Base-by-base conservation (phyloP, 768 basidiomycete species). In the Boletales sp. region DNA sequence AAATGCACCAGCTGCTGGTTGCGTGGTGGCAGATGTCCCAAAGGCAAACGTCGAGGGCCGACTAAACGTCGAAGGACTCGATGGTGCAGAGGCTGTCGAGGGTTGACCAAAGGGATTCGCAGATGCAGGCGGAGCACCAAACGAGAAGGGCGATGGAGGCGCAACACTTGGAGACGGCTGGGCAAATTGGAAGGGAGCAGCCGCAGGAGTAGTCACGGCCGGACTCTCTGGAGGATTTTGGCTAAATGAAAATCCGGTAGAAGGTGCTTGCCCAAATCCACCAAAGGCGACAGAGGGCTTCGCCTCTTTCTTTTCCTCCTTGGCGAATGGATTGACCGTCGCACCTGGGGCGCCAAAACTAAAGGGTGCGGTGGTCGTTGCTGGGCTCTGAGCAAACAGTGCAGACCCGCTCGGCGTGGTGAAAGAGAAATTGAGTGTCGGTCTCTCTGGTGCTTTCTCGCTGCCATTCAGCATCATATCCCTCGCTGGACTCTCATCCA, bases 401-500 rank as follows among this genome's bases (percentile, higher is more conserved):
- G 71, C 62, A 38, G 65, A 67, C 33, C 66, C 66, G 38, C 65
- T 70, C n/a, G 71, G 63, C 21, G 63, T 44, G 14, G 63, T 63
- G 56, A 86, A 84, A 1, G 77, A 61, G 58, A 86, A 83, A 36
- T 69, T 71, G 37, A 75, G 66, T 4, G 72, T 70, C 17, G 77
- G 72, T 40, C 70, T 70, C 35, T 70, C 68, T 17, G 70, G 61
- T 40, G 72, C 74, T 48, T 70, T 70, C 36, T 55, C 33, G 31
- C 38, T 54, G 14, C 70, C 69, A 52, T 75, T 79, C 19, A 69
- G 55, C 42, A 78, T 77, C 59, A 80, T 69, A 9, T 84, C 84
- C 51, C 86, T 75, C 3, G 79, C 81, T 1, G 88, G 88, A 56
- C 88, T 90, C 66, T 90, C 88, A 36, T 90, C 88, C 88, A 90